A percentile compares a stretch with the other conserved stretches of the same genome.
Evolutionary conservation across 768 basidiomycete species (phyloP).

Genomic region (Ramaria rubella): DNA sequence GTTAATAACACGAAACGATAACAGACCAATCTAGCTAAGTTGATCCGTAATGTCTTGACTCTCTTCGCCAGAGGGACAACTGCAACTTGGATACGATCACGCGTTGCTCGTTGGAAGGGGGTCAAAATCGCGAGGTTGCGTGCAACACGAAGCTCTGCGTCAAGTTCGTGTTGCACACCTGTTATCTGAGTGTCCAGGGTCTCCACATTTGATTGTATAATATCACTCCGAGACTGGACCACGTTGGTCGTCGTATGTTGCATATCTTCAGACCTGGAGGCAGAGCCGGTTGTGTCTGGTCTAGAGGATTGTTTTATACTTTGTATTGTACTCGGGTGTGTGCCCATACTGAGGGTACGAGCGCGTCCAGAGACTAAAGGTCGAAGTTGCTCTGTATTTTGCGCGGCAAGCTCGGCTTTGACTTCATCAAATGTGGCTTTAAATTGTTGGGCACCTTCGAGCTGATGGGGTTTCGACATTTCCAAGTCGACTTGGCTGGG

Average conservation of each 20-base stretch:
- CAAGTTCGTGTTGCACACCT: constrained; percentile 50
- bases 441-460: constrained; percentile 46
- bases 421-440: constrained; percentile 82
- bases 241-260: neutral
- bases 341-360: constrained; percentile 13
- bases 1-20: constrained; percentile 67
- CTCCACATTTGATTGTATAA: constrained; percentile 53
- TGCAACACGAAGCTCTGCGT: constrained; percentile 61
- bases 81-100: constrained; percentile 61
- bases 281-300: constrained; percentile 7
- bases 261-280: neutral
- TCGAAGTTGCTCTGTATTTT: neutral
- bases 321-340: constrained; percentile 20
- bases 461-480: constrained; percentile 6
- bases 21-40: constrained; percentile 66
- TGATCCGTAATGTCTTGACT: constrained; percentile 60
- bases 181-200: constrained; percentile 58
- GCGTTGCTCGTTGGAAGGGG: constrained; percentile 80
- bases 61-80: constrained; percentile 59
- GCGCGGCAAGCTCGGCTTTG: constrained; percentile 73
- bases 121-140: constrained; percentile 81
- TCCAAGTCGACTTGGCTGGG: constrained; percentile 7
- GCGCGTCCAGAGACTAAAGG: neutral
- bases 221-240: constrained; percentile 47
- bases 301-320: constrained; percentile 19